Percentiles rank a stretch among this genome's conserved stretches.
Evolutionary conservation across 345 rosid species (phyloP).

Genomic region (Euphorbia tirucalli): DNA sequence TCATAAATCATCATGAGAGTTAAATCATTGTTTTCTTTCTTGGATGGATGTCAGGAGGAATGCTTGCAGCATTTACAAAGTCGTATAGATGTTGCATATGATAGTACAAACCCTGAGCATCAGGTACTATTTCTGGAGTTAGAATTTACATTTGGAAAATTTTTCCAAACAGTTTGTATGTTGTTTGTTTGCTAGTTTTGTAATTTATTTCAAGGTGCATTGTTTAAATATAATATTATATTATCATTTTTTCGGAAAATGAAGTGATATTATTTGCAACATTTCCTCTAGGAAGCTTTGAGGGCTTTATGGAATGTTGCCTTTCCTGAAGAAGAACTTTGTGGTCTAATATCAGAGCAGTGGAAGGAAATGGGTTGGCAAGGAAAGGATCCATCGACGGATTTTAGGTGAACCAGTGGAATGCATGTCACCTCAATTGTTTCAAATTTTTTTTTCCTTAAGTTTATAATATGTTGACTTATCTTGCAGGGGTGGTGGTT

Average conservation of each 20-base stretch:
- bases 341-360: conserved; percentile 85
- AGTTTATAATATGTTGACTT: conserved; percentile 17
- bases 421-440: conserved; percentile 1
- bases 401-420: conserved; percentile 63
- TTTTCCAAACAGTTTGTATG: not conserved
- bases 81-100: conserved; percentile 87
- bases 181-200: conserved; percentile 2
- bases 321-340: conserved; percentile 90
- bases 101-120: conserved; percentile 75
- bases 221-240: not conserved
- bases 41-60: conserved; percentile 64
- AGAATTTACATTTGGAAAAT: not conserved
- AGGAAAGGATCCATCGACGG: conserved; percentile 99
- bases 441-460: not conserved
- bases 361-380: conserved; percentile 99
- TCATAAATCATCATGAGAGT: too few species aligned
- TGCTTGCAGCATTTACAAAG: conserved; percentile 77
- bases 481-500: conserved; percentile 93
- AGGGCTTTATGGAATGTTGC: conserved; percentile 85
- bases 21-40: conserved; percentile 2
- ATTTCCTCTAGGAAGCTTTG: conserved; percentile 67
- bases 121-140: conserved; percentile 46
- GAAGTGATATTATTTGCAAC: conserved; percentile 16
- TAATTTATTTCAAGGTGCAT: not conserved
- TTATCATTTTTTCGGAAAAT: not conserved